Base-by-base conservation (phyloP, 768 basidiomycete species). In the Gymnopilus dilepis region DNA sequence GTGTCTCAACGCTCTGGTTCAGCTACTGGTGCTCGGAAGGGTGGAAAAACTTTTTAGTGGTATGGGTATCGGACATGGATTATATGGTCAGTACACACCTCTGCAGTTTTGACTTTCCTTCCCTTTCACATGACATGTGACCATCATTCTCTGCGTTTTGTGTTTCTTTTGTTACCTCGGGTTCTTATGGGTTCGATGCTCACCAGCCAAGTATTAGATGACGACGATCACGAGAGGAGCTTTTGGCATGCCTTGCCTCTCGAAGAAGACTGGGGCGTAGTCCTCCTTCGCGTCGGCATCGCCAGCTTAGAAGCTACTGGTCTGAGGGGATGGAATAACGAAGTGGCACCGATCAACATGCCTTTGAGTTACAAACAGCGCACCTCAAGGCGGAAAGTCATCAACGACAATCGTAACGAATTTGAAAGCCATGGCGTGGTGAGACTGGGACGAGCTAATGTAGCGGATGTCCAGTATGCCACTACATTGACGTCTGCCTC, bases 291-390 rank as follows among this genome's bases (percentile, higher is more conserved):
- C 21, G 77, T 91, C 19, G 90, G 90, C 19, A 88, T 88, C 0
- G 90, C 89, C 3, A 89, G 88, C 63, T 77, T 93, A 51, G 91
- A 93, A 70, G 87, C 89, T 0, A 91, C 90, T 0, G 86, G 85
- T 47, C 78, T 89, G 9, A 80, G 85, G 22, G 91, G 91, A 2
- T 81, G 90, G 70, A 86, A 87, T 1, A 91, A 92, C 66, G 90
- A 93, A 72, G 86, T 92, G 12, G 85, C 85, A 6, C 76, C 82
- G 4, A 78, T 92, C 48, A 72, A 58, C 57, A 67, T 70, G 40
- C 69, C 68, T 26, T 21, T 51, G 56, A 65, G 2, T 8, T 9
- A 5, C 43, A 74, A 43, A 67, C 66, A 12, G 42, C 61, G 33
- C 41, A 28, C 50, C 40, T 58, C 58, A 34, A 28, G 22, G 45